Conservation (phyloP, 352 stramenopile genomes). For the Globisporangium acanthophoron region DNA sequence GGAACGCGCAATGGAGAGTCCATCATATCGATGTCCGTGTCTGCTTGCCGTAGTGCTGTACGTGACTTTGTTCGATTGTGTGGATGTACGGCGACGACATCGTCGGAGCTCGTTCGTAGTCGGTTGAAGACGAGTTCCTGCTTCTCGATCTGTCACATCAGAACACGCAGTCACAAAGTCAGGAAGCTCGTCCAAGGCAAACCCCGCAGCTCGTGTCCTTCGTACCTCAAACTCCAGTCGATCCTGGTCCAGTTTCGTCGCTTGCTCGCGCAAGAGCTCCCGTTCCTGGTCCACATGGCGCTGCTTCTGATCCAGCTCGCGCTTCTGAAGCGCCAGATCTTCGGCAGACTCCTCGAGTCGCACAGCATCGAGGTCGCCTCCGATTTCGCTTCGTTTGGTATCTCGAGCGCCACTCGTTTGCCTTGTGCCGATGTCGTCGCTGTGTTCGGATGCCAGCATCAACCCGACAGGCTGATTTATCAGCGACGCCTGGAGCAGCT, state of each 20-base stretch:
- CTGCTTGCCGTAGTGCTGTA: constrained; percentile 1
- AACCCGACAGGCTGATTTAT: constrained; percentile 7
- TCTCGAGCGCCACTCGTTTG: neutral
- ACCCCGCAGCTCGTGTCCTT: neutral
- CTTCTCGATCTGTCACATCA: constrained; percentile 26
- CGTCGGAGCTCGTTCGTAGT: constrained; percentile 2
- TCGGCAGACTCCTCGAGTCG: constrained; percentile 13
- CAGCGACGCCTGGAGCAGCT: constrained; percentile 63
- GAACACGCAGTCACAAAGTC: neutral
- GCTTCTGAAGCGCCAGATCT: constrained; percentile 30
- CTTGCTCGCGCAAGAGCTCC: constrained; percentile 38
- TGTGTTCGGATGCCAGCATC: neutral
- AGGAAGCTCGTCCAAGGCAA: neutral
- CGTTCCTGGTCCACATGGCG: constrained; percentile 41
- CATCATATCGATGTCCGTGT: constrained; percentile 7
- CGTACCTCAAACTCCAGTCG: constrained; percentile 52
- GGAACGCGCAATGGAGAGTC: constrained; percentile 32
- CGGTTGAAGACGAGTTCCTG: constrained; percentile 27
- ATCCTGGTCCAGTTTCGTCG: constrained; percentile 55
- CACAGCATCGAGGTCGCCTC: neutral
- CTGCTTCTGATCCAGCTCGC: constrained; percentile 23
- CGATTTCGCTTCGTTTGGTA: neutral
- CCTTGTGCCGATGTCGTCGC: neutral
- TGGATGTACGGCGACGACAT: constrained; percentile 2
- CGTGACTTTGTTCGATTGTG: constrained; percentile 7